Base-by-base conservation (phyloP, 2,329 filamentous ascomycete genomes). In the Emmonsia crescens region DNA sequence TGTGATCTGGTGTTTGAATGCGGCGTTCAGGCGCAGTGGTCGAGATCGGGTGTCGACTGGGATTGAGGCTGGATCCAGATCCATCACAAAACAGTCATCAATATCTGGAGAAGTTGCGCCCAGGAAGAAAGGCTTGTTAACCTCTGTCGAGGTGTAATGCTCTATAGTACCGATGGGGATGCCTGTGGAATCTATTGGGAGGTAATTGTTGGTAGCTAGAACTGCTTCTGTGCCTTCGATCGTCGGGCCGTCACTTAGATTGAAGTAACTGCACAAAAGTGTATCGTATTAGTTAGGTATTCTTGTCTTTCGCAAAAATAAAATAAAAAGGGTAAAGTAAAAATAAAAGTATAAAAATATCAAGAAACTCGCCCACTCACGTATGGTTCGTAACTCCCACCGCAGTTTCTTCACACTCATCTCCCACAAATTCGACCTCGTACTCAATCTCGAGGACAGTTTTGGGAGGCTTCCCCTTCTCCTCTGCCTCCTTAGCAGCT, bases 351-450 rank as follows among this genome's bases (percentile, higher is more conserved):
- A 59, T 36, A 56, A 33, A 27, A 12, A 31, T 31, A 24, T 27
- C 24, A 57, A 19, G 36, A 9, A 49, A 54, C 29, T 54, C 16
- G 29, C 8, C 33, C 36, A 73, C 79, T 67, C 75, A 91, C 88
- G 90, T 95, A 79, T 99, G 93, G 78, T 97, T 99, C 57, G 94
- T 97, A 77, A 97, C 83, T 76, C 92, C 95, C 73, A 97, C 84
- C 49, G 86, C 86, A 0, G 93, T 97, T 81, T 96, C 93, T n/a
- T 92, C 86, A 14, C 86, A 87, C 57, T 88, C 81, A 63, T 84
- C 87, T 2, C 83, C 87, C 2, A 91, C 81, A 55, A 97, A 80
- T 74, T 90, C 85, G 24, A 89, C 91, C 79, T 96, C 89, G 73
- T 95, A 97, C 74, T 97, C 94, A 57, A 95, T 89, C 61, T 86